phyloP scores from a whole-genome alignment of 148 eudicot species.

The Spergularia marina region DNA sequence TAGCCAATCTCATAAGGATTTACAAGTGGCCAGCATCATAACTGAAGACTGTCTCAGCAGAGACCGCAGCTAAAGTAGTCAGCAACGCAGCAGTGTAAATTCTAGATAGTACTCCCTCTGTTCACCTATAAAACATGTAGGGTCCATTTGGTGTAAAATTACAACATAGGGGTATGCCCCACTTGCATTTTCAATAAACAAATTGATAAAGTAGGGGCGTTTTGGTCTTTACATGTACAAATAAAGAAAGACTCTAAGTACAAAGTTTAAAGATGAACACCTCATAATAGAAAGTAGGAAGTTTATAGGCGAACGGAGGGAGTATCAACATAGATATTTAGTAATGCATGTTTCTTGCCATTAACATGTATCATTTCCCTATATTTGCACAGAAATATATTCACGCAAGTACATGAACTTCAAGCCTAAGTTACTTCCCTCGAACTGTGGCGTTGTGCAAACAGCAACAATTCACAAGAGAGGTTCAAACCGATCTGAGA shows the following conservation, averaged over 20 bases:
- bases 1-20: not conserved
- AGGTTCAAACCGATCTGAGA: not conserved
- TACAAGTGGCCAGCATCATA: not conserved
- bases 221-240: too few relatives aligned
- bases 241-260: too few relatives aligned
- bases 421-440: not conserved
- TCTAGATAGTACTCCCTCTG: not conserved
- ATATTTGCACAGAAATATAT: not conserved
- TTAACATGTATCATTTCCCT: too few relatives aligned
- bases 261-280: too few relatives aligned
- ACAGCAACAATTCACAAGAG: not conserved
- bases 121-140: too few relatives aligned
- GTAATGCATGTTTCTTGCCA: not conserved
- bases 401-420: not conserved
- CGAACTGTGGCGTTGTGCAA: not conserved
- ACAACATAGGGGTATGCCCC: too few relatives aligned
- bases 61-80: not conserved
- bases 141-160: too few relatives aligned
- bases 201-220: too few relatives aligned
- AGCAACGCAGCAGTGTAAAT: not conserved
- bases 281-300: too few relatives aligned
- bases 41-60: not conserved
- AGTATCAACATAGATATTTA: not conserved
- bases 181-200: too few relatives aligned
- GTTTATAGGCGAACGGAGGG: too few relatives aligned